phyloP scores from a whole-genome alignment of 2,329 filamentous ascomycete species.

The Myriosclerotinia scirpicola region DNA sequence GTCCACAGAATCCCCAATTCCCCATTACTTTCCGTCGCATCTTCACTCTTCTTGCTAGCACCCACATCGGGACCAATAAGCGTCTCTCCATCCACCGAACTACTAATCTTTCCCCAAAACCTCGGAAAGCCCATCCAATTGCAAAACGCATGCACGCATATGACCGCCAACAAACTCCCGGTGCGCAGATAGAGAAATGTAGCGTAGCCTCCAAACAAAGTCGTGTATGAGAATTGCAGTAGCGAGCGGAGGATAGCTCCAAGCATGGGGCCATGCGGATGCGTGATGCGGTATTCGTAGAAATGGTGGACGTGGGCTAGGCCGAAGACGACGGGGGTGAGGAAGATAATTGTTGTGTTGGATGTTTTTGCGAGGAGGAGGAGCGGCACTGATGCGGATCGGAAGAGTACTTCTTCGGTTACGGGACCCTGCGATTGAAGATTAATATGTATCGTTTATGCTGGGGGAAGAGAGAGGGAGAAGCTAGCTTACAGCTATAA shows the following conservation, averaged over 20 bases:
- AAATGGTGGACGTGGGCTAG: constrained; percentile 94
- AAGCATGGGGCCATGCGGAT: constrained; percentile 65
- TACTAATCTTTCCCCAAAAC: constrained; percentile 73
- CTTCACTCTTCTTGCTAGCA: constrained; percentile 45
- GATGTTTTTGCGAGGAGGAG: constrained; percentile 66
- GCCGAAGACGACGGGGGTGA: constrained; percentile 86
- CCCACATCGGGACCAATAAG: constrained; percentile 34
- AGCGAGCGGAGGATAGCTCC: constrained; percentile 69
- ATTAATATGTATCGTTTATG: background rate
- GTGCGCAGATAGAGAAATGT: constrained; percentile 87
- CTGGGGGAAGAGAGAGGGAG: background rate
- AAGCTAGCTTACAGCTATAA: constrained; percentile 67
- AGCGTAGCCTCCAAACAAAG: constrained; percentile 89
- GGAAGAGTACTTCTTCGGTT: constrained; percentile 93
- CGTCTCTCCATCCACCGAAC: constrained; percentile 27
- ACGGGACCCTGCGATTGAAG: constrained; percentile 62
- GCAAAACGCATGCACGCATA: constrained; percentile 82
- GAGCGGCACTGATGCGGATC: constrained; percentile 79
- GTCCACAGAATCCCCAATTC: constrained; percentile 61
- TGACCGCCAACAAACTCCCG: constrained; percentile 73
- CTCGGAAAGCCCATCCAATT: constrained; percentile 89
- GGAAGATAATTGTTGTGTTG: constrained; percentile 64
- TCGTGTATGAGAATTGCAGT: constrained; percentile 87
- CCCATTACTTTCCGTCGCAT: constrained; percentile 28
- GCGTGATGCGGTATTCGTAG: constrained; percentile 85